Conservation (phyloP, 345 rosid species). For the Theobroma cacao region DNA sequence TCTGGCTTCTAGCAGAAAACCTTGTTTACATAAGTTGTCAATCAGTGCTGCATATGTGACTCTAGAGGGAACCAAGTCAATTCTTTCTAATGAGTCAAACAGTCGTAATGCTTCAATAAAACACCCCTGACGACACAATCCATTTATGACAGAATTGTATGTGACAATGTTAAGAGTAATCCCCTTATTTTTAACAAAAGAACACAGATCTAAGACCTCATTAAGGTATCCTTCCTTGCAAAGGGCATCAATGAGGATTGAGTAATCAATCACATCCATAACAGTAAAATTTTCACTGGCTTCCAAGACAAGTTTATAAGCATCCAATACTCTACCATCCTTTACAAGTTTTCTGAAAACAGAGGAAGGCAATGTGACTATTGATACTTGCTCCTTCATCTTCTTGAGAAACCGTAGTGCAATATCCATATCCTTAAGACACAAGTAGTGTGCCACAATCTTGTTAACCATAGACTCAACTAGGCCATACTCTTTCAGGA, state of each 20-base stretch:
- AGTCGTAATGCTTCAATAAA: constrained; percentile 83
- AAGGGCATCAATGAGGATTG: constrained; percentile 59
- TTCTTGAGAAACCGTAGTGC: constrained; percentile 39
- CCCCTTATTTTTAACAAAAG: constrained; percentile 49
- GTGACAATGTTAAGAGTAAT: constrained; percentile 52
- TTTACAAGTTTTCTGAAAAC: constrained; percentile 45
- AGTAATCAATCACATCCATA: constrained; percentile 64
- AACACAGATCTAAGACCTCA: constrained; percentile 67
- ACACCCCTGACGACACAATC: constrained; percentile 78
- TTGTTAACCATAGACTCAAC: constrained; percentile 37
- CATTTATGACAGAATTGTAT: constrained; percentile 65
- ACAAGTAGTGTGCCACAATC: constrained; percentile 40
- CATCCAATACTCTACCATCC: constrained; percentile 56
- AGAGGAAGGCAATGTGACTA: constrained; percentile 33
- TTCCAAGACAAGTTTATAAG: constrained; percentile 50
- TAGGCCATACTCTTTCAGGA: constrained; percentile 49
- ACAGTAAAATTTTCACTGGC: constrained; percentile 37
- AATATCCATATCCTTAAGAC: constrained; percentile 36
- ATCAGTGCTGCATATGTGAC: constrained; percentile 64
- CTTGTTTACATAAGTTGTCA: constrained; percentile 66
- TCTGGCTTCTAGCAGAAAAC: constrained; percentile 62
- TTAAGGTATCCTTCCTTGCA: constrained; percentile 62
- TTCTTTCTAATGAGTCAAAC: constrained; percentile 72
- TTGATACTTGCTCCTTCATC: constrained; percentile 25
- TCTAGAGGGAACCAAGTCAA: constrained; percentile 52